These are phyloP conservation scores for Penicillium cosmopolitanum DNA, from an alignment of 495 filamentous ascomycete species.

Conservation along the genomic window DNA sequence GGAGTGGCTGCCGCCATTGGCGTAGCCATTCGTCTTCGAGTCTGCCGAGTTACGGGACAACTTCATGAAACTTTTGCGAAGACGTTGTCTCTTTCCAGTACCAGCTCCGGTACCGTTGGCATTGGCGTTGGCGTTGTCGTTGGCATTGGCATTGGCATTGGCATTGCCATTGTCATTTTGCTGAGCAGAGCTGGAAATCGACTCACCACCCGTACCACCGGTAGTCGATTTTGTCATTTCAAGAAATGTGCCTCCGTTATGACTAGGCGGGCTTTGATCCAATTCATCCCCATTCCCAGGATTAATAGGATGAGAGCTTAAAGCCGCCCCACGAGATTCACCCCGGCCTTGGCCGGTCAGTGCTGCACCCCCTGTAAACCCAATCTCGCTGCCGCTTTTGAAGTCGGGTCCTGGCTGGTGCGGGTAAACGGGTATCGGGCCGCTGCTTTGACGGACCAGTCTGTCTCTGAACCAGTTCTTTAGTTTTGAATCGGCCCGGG, in stretches of 20 bases:
- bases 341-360: constrained; percentile 15
- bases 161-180: constrained; percentile 5
- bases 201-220: constrained; percentile 21
- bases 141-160: too few relatives aligned
- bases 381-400: constrained; percentile 21
- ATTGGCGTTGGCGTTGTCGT: too few relatives aligned
- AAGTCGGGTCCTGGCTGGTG: constrained; percentile 31
- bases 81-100: constrained; percentile 19
- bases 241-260: constrained; percentile 12
- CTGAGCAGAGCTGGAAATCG: constrained; percentile 4
- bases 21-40: constrained; percentile 27
- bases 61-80: constrained; percentile 33
- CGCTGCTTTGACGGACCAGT: constrained; percentile 27
- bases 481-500: constrained; percentile 32
- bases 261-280: constrained; percentile 22
- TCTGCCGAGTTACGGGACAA: constrained; percentile 25
- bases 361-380: constrained; percentile 29
- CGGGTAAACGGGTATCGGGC: constrained; percentile 25
- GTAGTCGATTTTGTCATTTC: constrained; percentile 22
- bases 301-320: constrained; percentile 40
- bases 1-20: constrained; percentile 22
- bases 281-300: constrained; percentile 19
- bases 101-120: too few relatives aligned
- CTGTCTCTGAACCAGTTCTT: constrained; percentile 37
- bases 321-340: constrained; percentile 29